These are phyloP conservation scores for Martiniozyma abietophila DNA, from an alignment of 805 yeast species.

Conservation along the genomic window DNA sequence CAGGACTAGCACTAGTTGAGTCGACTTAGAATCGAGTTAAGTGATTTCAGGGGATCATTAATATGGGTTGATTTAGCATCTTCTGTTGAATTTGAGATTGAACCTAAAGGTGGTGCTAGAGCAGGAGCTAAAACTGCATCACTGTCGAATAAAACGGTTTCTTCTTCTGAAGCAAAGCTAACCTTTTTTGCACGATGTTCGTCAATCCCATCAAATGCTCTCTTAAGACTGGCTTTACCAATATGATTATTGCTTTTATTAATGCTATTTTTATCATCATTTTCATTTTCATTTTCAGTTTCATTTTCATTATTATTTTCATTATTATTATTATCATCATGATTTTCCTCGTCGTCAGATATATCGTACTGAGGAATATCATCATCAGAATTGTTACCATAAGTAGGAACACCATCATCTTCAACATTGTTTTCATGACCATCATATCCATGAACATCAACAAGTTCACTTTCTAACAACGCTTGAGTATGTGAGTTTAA, in stretches of 20 bases:
- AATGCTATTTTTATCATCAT: too few relatives aligned
- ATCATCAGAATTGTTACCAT: constrained; percentile 16
- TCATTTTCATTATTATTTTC: constrained; percentile 7
- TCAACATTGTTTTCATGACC: constrained; percentile 1
- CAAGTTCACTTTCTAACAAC: constrained; percentile 3
- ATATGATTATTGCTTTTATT: constrained; percentile 5
- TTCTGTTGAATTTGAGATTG: too few relatives aligned
- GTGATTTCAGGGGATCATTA: too few relatives aligned
- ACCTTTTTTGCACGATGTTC: not conserved
- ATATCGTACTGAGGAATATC: constrained; percentile 6
- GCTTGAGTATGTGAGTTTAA: too few relatives aligned
- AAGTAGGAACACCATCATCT: constrained; percentile 2
- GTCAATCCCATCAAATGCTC: not conserved
- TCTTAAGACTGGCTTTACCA: constrained; percentile 3
- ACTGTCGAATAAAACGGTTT: too few relatives aligned
- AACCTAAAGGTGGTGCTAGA: too few relatives aligned
- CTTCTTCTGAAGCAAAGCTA: too few relatives aligned
- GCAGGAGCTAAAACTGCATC: too few relatives aligned
- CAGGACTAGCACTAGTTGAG: too few relatives aligned
- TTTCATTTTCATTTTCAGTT: not conserved
- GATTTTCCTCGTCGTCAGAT: constrained; percentile 13
- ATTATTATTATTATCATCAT: constrained; percentile 12
- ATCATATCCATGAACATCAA: constrained; percentile 2
- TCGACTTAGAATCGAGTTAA: too few relatives aligned
- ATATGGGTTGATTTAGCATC: too few relatives aligned